phyloP scores from a whole-genome alignment of 78 protist genomes.

The Dictyostelium capitatum region DNA sequence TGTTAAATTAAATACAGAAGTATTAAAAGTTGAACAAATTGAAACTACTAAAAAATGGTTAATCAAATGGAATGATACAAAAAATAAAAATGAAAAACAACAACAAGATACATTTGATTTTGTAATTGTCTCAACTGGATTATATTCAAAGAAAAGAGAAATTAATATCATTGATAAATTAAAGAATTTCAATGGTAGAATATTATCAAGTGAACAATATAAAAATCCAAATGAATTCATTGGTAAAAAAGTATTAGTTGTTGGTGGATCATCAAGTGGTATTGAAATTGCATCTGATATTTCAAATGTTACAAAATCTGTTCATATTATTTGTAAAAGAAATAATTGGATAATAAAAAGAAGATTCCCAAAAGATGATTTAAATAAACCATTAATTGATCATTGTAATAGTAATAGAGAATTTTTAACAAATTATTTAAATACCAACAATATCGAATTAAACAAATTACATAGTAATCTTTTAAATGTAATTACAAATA shows the following conservation, averaged over 20 bases:
- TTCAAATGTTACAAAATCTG: background rate
- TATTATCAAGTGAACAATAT: background rate
- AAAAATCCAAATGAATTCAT: background rate
- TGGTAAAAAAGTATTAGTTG: background rate
- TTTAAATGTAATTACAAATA: background rate
- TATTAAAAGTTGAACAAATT: background rate
- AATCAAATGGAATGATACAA: background rate
- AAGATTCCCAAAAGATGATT: background rate
- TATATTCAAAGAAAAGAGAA: background rate
- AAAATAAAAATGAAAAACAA: background rate
- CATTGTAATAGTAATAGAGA: background rate
- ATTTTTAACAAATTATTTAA: background rate
- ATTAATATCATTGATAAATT: background rate
- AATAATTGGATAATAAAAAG: background rate
- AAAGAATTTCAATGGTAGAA: background rate
- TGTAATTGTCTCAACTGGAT: background rate
- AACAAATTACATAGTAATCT: background rate
- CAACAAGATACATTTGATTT: background rate
- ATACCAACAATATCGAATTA: too few species aligned
- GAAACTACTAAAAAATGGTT: background rate
- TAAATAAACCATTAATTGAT: background rate
- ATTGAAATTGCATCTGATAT: background rate
- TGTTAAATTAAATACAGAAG: background rate
- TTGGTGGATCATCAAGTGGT: background rate
- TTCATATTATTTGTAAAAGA: background rate